Evolutionary conservation across 768 basidiomycete genomes (phyloP), one percentile per base, ranked within the genome.

Genomic region (Pulveroboletus frians): DNA sequence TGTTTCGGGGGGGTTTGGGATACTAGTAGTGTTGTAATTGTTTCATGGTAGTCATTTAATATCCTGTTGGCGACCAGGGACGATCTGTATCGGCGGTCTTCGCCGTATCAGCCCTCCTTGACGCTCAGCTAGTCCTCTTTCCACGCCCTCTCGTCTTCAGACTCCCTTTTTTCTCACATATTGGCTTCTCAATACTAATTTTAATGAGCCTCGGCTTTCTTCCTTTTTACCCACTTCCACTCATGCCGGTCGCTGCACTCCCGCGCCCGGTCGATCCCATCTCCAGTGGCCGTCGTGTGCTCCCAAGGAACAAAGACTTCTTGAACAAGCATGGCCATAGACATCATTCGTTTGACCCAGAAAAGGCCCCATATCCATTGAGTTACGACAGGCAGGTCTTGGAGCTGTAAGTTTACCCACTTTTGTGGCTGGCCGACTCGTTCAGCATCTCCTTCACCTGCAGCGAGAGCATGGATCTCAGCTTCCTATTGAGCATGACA

Each of bases 341-440:
- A 46, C 81, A 84, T 51, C 88, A 88, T 62, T 73, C 77, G 15
- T 83, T 81, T 59, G 82, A 83, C 53, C 75, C 74, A 34, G 84
- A 86, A 63, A 88, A 89, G 69, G 88, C 84, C 2, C 88, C 86
- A 2, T 90, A 90, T 70, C 88, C 88, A 1, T 61, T 85, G 32
- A 83, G 79, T 21, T 89, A 88, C 63, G 82, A 87, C 62, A 75
- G 73, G 43, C 69, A 80, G 37, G 71, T 86, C 46, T 68, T 88
- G 36, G 85, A 88, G 58, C 68, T 85, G 87, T 88, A 65, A 62
- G 81, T 73, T 10, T 1, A 15, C 21, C 18, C n/a, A 5, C 20
- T 30, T 20, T 46, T 0, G 26, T 27, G 29, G 23, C 37, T 30
- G 27, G 35, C 30, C 23, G 11, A 13, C 31, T n/a, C 13, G 20